phyloP scores from a whole-genome alignment of 2,329 filamentous ascomycete species.

The Setomelanomma holmii region DNA sequence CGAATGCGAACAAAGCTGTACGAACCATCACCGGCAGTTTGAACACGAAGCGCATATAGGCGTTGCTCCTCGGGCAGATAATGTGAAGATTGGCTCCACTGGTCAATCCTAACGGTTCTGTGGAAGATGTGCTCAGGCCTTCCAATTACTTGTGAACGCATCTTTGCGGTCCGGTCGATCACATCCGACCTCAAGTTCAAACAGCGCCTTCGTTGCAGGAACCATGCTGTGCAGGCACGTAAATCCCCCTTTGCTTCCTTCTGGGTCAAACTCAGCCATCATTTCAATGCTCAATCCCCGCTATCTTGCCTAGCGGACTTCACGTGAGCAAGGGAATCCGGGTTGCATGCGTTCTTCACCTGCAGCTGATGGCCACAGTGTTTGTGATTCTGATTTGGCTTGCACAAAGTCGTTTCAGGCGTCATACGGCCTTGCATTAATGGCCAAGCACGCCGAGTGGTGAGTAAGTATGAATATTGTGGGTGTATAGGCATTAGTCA shows the following conservation, averaged over 20 bases:
- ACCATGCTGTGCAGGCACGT: background rate
- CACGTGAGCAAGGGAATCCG: background rate
- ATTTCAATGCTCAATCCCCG: background rate
- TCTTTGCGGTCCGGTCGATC: too few species aligned
- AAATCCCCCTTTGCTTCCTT: background rate
- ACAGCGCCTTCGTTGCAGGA: background rate
- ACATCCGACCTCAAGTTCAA: too few species aligned
- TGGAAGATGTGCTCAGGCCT: too few species aligned
- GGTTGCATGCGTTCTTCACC: constrained; percentile 9
- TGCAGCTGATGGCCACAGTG: constrained; percentile 25
- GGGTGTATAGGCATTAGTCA: constrained; percentile 1
- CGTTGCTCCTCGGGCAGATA: too few species aligned
- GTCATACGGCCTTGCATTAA: constrained; percentile 14
- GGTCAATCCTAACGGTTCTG: too few species aligned
- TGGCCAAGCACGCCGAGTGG: constrained; percentile 1
- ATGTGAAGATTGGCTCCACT: too few species aligned
- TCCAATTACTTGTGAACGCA: too few species aligned
- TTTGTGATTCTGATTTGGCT: constrained; percentile 21
- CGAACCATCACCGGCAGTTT: too few species aligned
- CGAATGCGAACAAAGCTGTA: too few species aligned
- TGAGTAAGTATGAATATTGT: background rate
- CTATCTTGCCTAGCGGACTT: too few species aligned
- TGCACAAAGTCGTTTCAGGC: constrained; percentile 22
- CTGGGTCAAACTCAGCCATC: background rate
- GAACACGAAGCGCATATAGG: too few species aligned